Base-by-base conservation (phyloP, 306 rosid species). In the Fragaria iinumae region DNA sequence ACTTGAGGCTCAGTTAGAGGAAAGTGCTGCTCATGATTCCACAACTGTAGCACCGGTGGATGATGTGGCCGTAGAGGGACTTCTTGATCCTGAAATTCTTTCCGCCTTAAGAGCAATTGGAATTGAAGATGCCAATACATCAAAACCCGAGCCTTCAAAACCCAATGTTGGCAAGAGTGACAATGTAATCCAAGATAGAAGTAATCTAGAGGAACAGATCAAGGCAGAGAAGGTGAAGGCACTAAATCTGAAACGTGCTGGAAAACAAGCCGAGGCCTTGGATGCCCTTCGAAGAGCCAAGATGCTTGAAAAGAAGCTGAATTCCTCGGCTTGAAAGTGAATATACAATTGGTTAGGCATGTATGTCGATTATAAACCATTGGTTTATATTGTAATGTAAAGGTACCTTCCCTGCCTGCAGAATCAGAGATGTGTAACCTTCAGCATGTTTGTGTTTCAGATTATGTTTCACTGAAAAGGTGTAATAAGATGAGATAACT, bases 221-320 rank as follows among this genome's bases (percentile, higher is more conserved):
- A 95, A 87, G 79, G 92, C 89, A 69, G 99, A 95, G 89, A 95
- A 92, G 84, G 59, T 87, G 25, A 95, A 87, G 88, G 99, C 99
- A n/a, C 80, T 95, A 55, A 82, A 74, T 83, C 83, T 95, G 86
- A 95, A 90, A 80, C 97, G 99, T 69, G 82, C 88, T 14, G 99
- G 99, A 69, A 92, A 89, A 84, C 99, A 90, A 83, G 93, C 86
- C 2, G 99, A 95, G 89, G 99, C 99, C 74, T 82, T 95, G 71
- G 97, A 95, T 80, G 92, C 96, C 53, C 92, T 95, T 80, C 90
- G 97, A 55, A 88, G 77, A 25, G 92, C 97, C 84, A 92, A 92
- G 87, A 39, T 92, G 79, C 87, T 86, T 47, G 97, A 92, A 83
- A 95, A 88, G 91, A 95, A 92, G 87, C 83, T 95, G 77, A 89